Evolutionary conservation across 2,329 filamentous ascomycete genomes (phyloP), one percentile per base, ranked within the genome.

Genomic region (Fusarium lateritium): DNA sequence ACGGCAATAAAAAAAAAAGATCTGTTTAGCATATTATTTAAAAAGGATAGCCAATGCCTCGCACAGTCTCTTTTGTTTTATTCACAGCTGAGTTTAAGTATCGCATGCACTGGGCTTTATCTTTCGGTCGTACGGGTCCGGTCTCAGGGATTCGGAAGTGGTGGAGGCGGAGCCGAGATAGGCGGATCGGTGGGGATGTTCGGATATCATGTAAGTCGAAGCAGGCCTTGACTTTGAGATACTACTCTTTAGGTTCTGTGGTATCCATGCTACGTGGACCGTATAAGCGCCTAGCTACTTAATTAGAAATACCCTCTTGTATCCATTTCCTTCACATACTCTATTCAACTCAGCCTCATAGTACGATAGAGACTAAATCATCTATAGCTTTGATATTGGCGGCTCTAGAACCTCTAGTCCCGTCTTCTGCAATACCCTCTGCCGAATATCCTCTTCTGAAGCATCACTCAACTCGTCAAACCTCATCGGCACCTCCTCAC

Each of bases 401-500:
- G 46, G 43, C 14, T 62, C 64, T 9, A 40, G 14, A 34, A 36
- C 38, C 28, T 46, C 55, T 31, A 75, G 65, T 11, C 69, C 71
- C 17, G 73, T 71, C 55, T 75, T 71, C 19, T 58, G 70, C 36
- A 74, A 70, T 40, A 86, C 78, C 60, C 81, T 76, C 52, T 77
- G 73, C 57, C 76, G 74, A 21, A 88, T 77, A 42, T 84, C 80
- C 24, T 82, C 81, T 19, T 83, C 80, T 2, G 74, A 79, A 43
- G 82, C 81, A n/a, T 79, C 76, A 56, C 78, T 81, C 65, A 89
- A 65, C 26, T 69, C 71, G 17, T 77, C 78, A 39, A 85, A 81
- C 21, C 82, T 77, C n/a, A 87, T 73, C 19, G 77, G 73, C 24
- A 75, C 76, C 76, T 89, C 86, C 65, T 84, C 74, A 44, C 88